These are phyloP conservation scores for Chiua sp. DNA, from an alignment of 1,284 basidiomycete genomes.

Conservation along the genomic window DNA sequence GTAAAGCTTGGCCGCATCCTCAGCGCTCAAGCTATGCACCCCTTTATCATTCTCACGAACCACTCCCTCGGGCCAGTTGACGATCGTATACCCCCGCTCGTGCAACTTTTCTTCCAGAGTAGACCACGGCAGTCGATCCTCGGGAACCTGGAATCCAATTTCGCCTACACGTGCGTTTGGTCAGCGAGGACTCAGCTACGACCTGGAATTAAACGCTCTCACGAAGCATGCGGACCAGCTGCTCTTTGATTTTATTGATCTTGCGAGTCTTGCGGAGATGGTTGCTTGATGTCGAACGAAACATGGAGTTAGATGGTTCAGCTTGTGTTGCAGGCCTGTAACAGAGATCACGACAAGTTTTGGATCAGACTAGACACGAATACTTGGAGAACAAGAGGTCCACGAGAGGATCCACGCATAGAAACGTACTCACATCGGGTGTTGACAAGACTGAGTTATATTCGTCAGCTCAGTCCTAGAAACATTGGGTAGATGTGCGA, in stretches of 20 bases:
- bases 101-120: background rate
- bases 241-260: background rate
- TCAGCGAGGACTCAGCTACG: background rate
- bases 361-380: background rate
- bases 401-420: too few relatives aligned
- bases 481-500: background rate
- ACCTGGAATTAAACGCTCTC: background rate
- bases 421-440: background rate
- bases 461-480: background rate
- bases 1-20: background rate
- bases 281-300: background rate
- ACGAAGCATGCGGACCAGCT: background rate
- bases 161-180: background rate
- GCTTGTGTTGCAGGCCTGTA: background rate
- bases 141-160: background rate
- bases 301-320: background rate
- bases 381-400: background rate
- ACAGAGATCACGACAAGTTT: background rate
- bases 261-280: background rate
- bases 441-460: background rate
- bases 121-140: slow-evolving; percentile 1
- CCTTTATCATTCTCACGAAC: slow-evolving; percentile 1
- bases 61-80: slow-evolving; percentile 1
- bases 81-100: background rate
- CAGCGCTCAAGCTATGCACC: background rate